These are phyloP conservation scores for Neodidymelliopsis sp. DNA, from an alignment of 2,329 filamentous ascomycete species.

Conservation along the genomic window DNA sequence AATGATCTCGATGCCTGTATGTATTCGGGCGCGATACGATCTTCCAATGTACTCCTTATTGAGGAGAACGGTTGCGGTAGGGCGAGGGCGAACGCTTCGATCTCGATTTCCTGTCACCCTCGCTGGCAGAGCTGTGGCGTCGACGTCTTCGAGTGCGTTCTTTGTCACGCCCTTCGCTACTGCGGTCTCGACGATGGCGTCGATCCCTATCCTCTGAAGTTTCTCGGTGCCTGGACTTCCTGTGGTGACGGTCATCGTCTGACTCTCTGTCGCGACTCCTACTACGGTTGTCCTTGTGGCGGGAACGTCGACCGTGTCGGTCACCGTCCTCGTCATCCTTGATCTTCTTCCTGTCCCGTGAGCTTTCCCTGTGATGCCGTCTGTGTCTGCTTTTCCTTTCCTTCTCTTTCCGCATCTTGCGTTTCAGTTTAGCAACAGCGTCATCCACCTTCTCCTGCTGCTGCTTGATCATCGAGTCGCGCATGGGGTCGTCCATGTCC, in stretches of 20 bases:
- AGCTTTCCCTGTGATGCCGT: conserved; percentile 35
- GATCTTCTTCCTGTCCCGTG: conserved; percentile 30
- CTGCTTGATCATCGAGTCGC: conserved; percentile 84
- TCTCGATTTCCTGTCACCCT: conserved; percentile 17
- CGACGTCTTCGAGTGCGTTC: conserved; percentile 13
- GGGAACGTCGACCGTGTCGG: conserved; percentile 18
- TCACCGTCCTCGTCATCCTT: conserved; percentile 27
- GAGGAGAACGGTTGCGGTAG: conserved; percentile 1
- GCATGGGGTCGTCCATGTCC: conserved; percentile 98
- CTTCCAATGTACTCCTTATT: not conserved
- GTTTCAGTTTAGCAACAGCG: conserved; percentile 66
- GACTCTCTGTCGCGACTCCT: conserved; percentile 24
- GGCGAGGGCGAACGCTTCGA: conserved; percentile 13
- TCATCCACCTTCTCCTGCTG: conserved; percentile 87
- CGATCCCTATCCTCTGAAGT: conserved; percentile 20
- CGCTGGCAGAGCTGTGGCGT: conserved; percentile 22
- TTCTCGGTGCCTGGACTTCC: conserved; percentile 16
- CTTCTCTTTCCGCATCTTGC: conserved; percentile 55
- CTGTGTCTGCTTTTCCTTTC: conserved; percentile 49
- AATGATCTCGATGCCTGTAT: too few relatives aligned
- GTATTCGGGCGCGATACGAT: too few relatives aligned
- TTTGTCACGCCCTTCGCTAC: conserved; percentile 13
- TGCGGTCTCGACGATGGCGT: conserved; percentile 22
- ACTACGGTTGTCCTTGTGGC: conserved; percentile 22
- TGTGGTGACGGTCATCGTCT: conserved; percentile 19